These are phyloP conservation scores for Salix udensis DNA, from an alignment of 345 rosid species.

Conservation along the genomic window DNA sequence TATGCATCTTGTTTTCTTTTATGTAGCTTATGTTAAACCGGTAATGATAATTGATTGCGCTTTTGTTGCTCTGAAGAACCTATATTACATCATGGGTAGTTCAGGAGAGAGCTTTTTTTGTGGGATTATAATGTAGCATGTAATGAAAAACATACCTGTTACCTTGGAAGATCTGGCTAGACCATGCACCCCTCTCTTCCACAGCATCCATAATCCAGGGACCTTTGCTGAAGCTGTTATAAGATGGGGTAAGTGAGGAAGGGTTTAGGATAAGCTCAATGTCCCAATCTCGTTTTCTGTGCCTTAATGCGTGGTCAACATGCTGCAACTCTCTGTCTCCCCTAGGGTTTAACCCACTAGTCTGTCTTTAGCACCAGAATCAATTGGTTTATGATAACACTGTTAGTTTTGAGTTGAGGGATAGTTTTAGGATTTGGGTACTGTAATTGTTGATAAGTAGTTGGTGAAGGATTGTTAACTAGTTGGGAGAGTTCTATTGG, in stretches of 20 bases:
- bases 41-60: not conserved
- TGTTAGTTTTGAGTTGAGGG: too few relatives aligned
- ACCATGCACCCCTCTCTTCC: not conserved
- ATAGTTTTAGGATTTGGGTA: too few relatives aligned
- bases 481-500: too few relatives aligned
- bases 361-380: too few relatives aligned
- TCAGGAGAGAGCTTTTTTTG: not conserved
- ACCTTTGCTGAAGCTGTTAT: not conserved
- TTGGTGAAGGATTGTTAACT: too few relatives aligned
- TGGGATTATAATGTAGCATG: not conserved
- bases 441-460: too few relatives aligned
- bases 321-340: too few relatives aligned
- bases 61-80: not conserved
- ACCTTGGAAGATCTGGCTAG: not conserved
- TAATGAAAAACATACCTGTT: not conserved
- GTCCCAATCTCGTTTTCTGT: too few relatives aligned
- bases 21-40: not conserved
- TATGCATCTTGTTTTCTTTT: not conserved
- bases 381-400: too few relatives aligned
- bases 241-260: not conserved
- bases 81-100: not conserved
- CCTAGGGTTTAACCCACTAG: too few relatives aligned
- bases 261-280: not conserved
- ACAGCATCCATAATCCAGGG: not conserved
- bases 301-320: too few relatives aligned